A percentile compares a stretch with the other conserved stretches of the same genome.
These are phyloP conservation scores for Citrus inodora DNA, from an alignment of 345 rosid genomes.

Conservation along the genomic window DNA sequence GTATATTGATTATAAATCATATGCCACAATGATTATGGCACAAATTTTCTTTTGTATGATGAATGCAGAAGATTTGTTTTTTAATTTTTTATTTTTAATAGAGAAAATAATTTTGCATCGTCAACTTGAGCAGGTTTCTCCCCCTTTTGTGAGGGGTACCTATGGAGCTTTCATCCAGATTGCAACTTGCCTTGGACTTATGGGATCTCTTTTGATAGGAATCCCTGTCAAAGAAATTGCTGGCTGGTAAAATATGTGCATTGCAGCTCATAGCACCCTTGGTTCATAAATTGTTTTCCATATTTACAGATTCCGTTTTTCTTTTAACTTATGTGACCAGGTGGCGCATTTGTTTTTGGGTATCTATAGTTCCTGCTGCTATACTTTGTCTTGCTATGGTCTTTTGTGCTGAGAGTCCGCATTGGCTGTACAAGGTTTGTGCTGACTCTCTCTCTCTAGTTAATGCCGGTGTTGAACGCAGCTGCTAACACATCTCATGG, in stretches of 20 bases:
- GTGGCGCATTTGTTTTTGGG: constrained; percentile 98
- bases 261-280: background rate
- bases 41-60: background rate
- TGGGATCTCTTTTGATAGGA: constrained; percentile 83
- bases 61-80: background rate
- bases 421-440: constrained; percentile 89
- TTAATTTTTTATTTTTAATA: background rate
- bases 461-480: background rate
- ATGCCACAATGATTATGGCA: background rate
- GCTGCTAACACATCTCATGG: constrained; percentile 12
- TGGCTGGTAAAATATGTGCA: constrained; percentile 60
- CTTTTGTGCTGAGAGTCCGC: constrained; percentile 86
- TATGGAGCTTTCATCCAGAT: constrained; percentile 94
- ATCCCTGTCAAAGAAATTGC: constrained; percentile 71
- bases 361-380: constrained; percentile 80
- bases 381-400: constrained; percentile 72
- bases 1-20: constrained; percentile 30
- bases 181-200: constrained; percentile 90
- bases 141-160: constrained; percentile 93
- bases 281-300: background rate
- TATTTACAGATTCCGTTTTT: background rate
- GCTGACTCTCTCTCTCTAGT: background rate
- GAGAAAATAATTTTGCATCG: constrained; percentile 9
- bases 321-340: constrained; percentile 28
- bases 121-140: constrained; percentile 62